Conservation (phyloP, 2,329 filamentous ascomycete species). For the Triangularia verruculosa region DNA sequence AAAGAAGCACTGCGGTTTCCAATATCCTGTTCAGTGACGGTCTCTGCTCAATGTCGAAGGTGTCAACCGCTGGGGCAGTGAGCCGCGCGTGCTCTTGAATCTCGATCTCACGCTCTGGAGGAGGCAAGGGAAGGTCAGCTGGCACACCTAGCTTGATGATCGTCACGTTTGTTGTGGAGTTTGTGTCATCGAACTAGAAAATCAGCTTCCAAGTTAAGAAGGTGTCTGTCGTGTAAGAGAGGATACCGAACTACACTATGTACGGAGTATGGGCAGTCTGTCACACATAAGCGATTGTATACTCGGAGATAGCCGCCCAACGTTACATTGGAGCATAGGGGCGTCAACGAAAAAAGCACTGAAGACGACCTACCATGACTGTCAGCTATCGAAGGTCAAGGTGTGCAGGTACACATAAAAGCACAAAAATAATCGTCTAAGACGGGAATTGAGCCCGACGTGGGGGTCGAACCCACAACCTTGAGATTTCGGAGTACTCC, state of each 20-base stretch:
- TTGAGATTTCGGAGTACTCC: constrained; percentile 25
- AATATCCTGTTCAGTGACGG: background rate
- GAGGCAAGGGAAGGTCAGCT: background rate
- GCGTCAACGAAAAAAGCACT: background rate
- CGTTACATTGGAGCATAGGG: background rate
- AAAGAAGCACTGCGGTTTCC: background rate
- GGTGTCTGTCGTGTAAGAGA: background rate
- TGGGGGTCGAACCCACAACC: constrained; percentile 31
- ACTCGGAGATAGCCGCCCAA: background rate
- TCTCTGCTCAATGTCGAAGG: background rate
- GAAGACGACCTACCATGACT: no score
- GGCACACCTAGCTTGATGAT: background rate
- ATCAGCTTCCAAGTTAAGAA: background rate
- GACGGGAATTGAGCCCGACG: constrained; percentile 31
- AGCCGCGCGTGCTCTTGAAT: background rate
- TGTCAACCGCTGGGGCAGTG: background rate
- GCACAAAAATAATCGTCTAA: constrained; percentile 9
- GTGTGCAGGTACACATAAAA: no score
- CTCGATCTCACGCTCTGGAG: background rate
- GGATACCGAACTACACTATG: no score
- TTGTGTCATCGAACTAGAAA: background rate
- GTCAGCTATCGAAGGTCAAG: no score
- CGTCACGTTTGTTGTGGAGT: background rate
- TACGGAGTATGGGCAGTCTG: background rate
- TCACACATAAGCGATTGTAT: background rate